A percentile compares a stretch with the other conserved stretches of the same genome.
phyloP scores from a whole-genome alignment of 768 basidiomycete genomes.

The Cystobasidium tubakii region DNA sequence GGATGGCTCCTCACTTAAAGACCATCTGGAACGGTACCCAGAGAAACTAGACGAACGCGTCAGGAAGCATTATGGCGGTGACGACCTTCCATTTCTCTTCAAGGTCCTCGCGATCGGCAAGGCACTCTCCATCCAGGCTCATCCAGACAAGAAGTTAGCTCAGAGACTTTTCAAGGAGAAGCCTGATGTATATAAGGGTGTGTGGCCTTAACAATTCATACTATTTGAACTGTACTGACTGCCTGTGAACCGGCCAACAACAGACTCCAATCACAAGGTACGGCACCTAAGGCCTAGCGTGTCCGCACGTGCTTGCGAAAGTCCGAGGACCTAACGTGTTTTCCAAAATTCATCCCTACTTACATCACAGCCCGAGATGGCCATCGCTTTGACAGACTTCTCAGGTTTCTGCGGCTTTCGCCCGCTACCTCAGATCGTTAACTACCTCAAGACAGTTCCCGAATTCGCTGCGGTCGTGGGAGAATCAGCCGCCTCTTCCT shows the following conservation, averaged over 20 bases:
- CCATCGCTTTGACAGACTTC: conserved; percentile 88
- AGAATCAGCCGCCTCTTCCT: conserved; percentile 51
- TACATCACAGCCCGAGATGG: conserved; percentile 76
- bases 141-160: conserved; percentile 80
- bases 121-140: conserved; percentile 83
- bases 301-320: not conserved
- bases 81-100: conserved; percentile 83
- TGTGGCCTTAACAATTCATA: conserved; percentile 40
- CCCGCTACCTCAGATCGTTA: conserved; percentile 67
- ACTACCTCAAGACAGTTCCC: conserved; percentile 62
- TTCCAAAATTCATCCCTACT: not conserved
- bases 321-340: not conserved
- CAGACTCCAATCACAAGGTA: conserved; percentile 84
- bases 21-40: conserved; percentile 63
- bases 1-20: conserved; percentile 57
- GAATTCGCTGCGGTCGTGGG: conserved; percentile 68
- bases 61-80: conserved; percentile 58
- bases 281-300: conserved; percentile 23
- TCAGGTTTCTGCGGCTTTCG: conserved; percentile 86
- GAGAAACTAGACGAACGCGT: conserved; percentile 64
- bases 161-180: conserved; percentile 61
- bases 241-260: not conserved
- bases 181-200: conserved; percentile 87
- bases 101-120: conserved; percentile 85
- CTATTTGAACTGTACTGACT: not conserved